Base-by-base conservation (phyloP, 129 eudicot species). In the Flaveria sonorensis region DNA sequence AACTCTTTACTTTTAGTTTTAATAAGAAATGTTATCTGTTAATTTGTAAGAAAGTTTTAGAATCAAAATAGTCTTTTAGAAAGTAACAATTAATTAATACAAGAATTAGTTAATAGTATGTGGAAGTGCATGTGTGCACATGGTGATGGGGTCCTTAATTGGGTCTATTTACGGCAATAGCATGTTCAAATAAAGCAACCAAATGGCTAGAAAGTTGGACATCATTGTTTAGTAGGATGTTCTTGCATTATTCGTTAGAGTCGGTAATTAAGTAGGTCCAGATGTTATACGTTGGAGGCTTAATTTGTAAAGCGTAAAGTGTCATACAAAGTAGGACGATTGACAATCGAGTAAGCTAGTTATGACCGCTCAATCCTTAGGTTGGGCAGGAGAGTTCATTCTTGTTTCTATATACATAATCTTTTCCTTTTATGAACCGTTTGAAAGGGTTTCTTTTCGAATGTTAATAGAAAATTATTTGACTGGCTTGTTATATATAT, bases 71-170 rank as follows among this genome's bases (percentile, higher is more conserved):
- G 30, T 62, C 48, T 75, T 75, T 75, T 26, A 16, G 70, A 76
- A 76, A 69, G 76, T 77, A 69, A 59, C 10, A 57, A 13, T 64
- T 72, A 64, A 79, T 32, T 64, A 72, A 68, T 47, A 70, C 51
- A 56, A 42, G 30, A 24, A 68, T 56, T 79, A 72, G 78, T 73
- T 52, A 56, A 40, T 73, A 6, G 69, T 72, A 80, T 52, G 60
- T 73, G 83, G 74, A 80, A 80, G 74, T 51, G 74, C 83, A 80
- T 73, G 83, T 80, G 78, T 62, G 79, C 83, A 80, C 83, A 80
- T 80, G 83, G 79, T 48, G 79, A 80, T 80, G 83, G 83, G 78
- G 79, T 66, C 83, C 74, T 18, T 55, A 56, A 64, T 73, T 53
- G 61, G 83, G 79, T 64, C 67, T 67, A 65, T 80, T 72, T 48